Evolutionary conservation across 129 eudicot species (phyloP).

Genomic region (Helianthus tuberosus): DNA sequence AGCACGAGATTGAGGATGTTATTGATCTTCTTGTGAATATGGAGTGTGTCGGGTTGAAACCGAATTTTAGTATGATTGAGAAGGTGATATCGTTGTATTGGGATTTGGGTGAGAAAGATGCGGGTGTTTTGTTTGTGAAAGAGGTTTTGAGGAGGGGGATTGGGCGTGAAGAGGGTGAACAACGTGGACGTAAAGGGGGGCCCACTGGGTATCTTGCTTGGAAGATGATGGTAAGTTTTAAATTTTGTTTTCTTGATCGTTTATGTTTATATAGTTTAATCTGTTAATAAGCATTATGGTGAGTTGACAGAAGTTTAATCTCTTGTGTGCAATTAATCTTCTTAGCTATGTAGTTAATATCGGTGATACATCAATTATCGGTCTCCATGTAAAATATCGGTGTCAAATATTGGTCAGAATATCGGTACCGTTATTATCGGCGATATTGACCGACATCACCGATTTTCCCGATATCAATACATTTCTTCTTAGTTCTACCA

Average conservation of each 20-base stretch:
- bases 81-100: conserved; percentile 89
- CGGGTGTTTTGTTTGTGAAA: conserved; percentile 60
- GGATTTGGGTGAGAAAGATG: conserved; percentile 70
- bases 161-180: conserved; percentile 43
- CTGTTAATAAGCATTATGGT: background rate
- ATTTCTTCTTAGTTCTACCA: no score
- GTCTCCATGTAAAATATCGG: no score
- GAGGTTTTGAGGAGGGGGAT: conserved; percentile 80
- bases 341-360: no score
- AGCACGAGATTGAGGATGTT: conserved; percentile 63
- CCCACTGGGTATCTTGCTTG: conserved; percentile 95
- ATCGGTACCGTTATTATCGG: no score
- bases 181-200: conserved; percentile 61
- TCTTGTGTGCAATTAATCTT: background rate
- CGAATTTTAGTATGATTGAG: conserved; percentile 90
- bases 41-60: conserved; percentile 95
- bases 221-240: conserved; percentile 87
- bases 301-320: background rate
- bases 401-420: no score
- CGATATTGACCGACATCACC: no score
- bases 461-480: no score
- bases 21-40: conserved; percentile 83
- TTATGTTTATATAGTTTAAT: background rate
- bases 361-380: no score
- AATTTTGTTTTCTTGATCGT: background rate